Percentiles rank a stretch among this genome's conserved stretches.
Conservation (phyloP, 1,284 basidiomycete species). For the Inonotus hispidus region DNA sequence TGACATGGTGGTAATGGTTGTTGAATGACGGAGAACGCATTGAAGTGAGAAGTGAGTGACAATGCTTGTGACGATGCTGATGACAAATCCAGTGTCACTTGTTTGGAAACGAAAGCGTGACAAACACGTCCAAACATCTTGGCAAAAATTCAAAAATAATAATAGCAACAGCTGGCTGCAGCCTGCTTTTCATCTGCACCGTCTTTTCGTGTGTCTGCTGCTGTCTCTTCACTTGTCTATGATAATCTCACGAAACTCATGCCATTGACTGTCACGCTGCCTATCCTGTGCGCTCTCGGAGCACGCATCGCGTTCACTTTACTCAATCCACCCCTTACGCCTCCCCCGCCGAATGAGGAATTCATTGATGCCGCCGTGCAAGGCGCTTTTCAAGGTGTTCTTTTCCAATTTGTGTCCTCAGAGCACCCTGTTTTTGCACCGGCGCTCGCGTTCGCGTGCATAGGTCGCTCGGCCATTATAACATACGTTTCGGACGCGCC, state of each 20-base stretch:
- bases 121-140: not conserved
- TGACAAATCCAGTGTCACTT: not conserved
- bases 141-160: not conserved
- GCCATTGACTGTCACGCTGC: constrained; percentile 35
- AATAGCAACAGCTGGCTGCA: not conserved
- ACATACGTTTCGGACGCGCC: constrained; percentile 53
- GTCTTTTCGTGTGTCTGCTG: not conserved
- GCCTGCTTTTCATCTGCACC: not conserved
- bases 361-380: constrained; percentile 55
- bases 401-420: constrained; percentile 57
- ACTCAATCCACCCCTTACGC: constrained; percentile 37
- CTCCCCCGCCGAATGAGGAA: constrained; percentile 26
- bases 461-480: constrained; percentile 47
- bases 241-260: constrained; percentile 4
- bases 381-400: constrained; percentile 71
- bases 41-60: not conserved
- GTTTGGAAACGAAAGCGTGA: not conserved
- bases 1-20: constrained; percentile 6
- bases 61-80: not conserved
- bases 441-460: constrained; percentile 50
- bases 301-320: constrained; percentile 63
- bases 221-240: constrained; percentile 3
- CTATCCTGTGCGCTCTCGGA: constrained; percentile 51
- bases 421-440: constrained; percentile 49
- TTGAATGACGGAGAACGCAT: not conserved